Conservation (phyloP, 192 early-diverging fungal genomes). For the Backusella macrospora region DNA sequence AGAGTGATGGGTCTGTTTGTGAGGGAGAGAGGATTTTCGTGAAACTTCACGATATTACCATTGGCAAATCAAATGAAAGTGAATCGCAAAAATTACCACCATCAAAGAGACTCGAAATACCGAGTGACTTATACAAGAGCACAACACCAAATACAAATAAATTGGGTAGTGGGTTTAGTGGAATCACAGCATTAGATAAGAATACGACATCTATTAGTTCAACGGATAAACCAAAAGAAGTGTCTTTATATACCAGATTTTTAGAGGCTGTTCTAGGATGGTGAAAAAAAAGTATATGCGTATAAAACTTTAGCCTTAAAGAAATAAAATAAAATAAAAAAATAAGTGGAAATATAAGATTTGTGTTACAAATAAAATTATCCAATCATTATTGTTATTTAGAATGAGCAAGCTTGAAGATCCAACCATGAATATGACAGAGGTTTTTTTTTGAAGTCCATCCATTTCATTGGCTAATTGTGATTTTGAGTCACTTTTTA, state of each 20-base stretch:
- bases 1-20: neutral
- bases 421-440: slow-evolving; percentile 8
- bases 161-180: neutral
- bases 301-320: no score
- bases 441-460: neutral
- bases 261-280: neutral
- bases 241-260: neutral
- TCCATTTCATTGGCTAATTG: neutral
- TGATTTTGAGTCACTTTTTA: slow-evolving; percentile 17
- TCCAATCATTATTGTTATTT: slow-evolving; percentile 15
- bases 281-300: neutral
- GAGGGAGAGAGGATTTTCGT: neutral
- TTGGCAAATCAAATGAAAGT: neutral
- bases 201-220: slow-evolving; percentile 25
- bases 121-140: neutral
- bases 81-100: neutral
- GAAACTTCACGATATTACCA: neutral
- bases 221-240: slow-evolving; percentile 22
- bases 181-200: slow-evolving; percentile 7
- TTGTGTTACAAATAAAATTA: neutral
- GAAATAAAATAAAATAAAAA: slow-evolving; percentile 17
- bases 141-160: neutral
- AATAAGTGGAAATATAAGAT: neutral
- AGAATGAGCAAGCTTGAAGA: slow-evolving; percentile 26
- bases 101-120: neutral